phyloP scores from a whole-genome alignment of 1,284 basidiomycete genomes.

The Pseudozyma flocculosa region DNA sequence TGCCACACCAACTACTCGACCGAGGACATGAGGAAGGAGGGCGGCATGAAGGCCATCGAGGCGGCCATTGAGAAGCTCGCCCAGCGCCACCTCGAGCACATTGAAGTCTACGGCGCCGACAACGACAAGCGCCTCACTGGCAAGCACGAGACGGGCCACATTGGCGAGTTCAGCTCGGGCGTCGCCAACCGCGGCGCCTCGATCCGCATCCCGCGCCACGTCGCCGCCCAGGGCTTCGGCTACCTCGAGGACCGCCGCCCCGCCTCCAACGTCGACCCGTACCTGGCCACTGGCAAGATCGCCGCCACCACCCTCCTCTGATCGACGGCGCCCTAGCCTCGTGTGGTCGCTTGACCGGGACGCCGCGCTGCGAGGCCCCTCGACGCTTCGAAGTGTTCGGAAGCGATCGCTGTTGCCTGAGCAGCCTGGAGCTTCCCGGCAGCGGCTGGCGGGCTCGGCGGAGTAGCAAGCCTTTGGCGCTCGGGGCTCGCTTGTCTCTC shows the following conservation, averaged over 20 bases:
- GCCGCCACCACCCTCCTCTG: slow-evolving; percentile 76
- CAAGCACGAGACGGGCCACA: slow-evolving; percentile 84
- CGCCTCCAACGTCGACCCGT: slow-evolving; percentile 92
- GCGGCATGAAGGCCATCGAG: slow-evolving; percentile 89
- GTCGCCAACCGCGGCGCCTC: slow-evolving; percentile 89
- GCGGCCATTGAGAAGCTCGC: slow-evolving; percentile 72
- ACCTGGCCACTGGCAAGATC: slow-evolving; percentile 66
- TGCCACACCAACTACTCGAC: slow-evolving; percentile 64
- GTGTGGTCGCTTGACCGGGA: no score
- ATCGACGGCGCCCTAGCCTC: no score
- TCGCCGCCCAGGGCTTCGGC: slow-evolving; percentile 85
- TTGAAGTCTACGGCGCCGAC: slow-evolving; percentile 58
- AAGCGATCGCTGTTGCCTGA: no score
- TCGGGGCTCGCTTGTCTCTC: no score
- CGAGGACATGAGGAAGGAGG: slow-evolving; percentile 44
- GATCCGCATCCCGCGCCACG: slow-evolving; percentile 78
- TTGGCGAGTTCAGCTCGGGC: slow-evolving; percentile 86
- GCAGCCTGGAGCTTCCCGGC: no score
- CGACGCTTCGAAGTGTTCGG: no score
- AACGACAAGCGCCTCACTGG: slow-evolving; percentile 57
- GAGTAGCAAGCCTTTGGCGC: no score
- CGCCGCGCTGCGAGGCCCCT: no score
- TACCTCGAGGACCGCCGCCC: slow-evolving; percentile 67
- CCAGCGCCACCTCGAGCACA: slow-evolving; percentile 60
- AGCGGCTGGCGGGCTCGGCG: no score